Evolutionary conservation across 2,329 filamentous ascomycete genomes (phyloP), one percentile per base, ranked within the genome.

Genomic region (Neospermospora avenae): DNA sequence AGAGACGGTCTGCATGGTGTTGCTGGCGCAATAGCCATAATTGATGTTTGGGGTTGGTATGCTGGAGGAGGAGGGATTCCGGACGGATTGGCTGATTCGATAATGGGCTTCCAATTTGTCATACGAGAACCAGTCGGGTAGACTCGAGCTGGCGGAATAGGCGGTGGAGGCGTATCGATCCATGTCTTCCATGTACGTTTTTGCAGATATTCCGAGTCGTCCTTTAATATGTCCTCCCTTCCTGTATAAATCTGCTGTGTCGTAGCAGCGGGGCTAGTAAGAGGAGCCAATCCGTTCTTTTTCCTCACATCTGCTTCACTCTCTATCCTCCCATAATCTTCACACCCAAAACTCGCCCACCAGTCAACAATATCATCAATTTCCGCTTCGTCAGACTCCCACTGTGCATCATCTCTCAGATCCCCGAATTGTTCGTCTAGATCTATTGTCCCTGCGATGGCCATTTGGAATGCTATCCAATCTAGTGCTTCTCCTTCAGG

Each of bases 381-480:
- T 22, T 67, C 65, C 3, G 55, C 54, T 46, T 68, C 65, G 35
- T 66, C 63, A 8, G 39, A 53, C 45, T 66, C 63, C 53, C 51
- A 59, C 6, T 65, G 55, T 10, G 35, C 57, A 41, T 68, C 61
- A 20, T 58, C 54, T 39, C 52, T 39, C 1, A 55, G 22, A 39
- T 64, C 58, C 6, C 48, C 25, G 18, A 51, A 37, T 8, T 35
- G 31, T 3, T 55, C 53, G 3, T 81, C 75, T 64, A 83, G 81
- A 31, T 80, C 81, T 2, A 81, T 80, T 4, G 81, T 82, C 44
- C 84, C 83, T 0, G 82, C 73, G 53, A 86, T 85, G 16, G 84
- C 84, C 78, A 86, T 85, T 71, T 87, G 84, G 69, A 86, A 87
- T 3, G 84, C 83, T 5, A 81, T 84, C 84, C 84, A 86, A 74